Evolutionary conservation across 2,329 filamentous ascomycete genomes (phyloP), one percentile per base, ranked within the genome.

Genomic region (Colletotrichum echinochloae): DNA sequence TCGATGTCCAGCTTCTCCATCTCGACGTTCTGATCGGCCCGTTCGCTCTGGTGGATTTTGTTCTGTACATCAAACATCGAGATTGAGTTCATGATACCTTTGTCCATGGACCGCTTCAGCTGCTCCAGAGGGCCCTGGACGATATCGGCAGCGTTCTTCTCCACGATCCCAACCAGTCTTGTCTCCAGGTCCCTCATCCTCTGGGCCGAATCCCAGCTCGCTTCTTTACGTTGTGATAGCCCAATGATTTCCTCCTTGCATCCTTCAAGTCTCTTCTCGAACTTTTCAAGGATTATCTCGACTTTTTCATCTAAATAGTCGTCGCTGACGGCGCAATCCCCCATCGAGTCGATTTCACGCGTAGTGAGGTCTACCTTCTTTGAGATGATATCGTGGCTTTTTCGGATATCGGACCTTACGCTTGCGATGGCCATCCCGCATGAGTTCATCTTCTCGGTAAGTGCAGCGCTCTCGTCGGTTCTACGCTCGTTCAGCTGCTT

Each of bases 281-380:
- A n/a, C 3, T 11, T n/a, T n/a, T 12, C 41, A 2, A 46, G 1
- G 6, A 5, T 7, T 20, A 0, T n/a, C 20, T n/a, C 2, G 41
- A 5, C 41, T n/a, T 5, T n/a, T 7, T 12, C 8, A 5, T 11
- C 41, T 2, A 16, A 46, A 1, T 4, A 11, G 8, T n/a, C 9
- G 7, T 4, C 14, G 0, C 11, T 9, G 18, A n/a, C 7, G 5
- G 5, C 20, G 6, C 5, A 4, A 5, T n/a, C 5, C 5, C n/a
- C 11, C 20, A 46, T 46, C 5, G 14, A 46, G 20, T n/a, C 6
- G 41, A n/a, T 46, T 2, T 5, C 14, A 5, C 2, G 4, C 20
- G 1, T n/a, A 3, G 41, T n/a, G 41, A 11, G 16, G 41, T 23
- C 41, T 20, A 46, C 20, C 3, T 12, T 46, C 41, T 46, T 8